A percentile compares a stretch with the other conserved stretches of the same genome.
Conservation (phyloP, 768 basidiomycete genomes). For the Tylopilus vinaceipallidus region DNA sequence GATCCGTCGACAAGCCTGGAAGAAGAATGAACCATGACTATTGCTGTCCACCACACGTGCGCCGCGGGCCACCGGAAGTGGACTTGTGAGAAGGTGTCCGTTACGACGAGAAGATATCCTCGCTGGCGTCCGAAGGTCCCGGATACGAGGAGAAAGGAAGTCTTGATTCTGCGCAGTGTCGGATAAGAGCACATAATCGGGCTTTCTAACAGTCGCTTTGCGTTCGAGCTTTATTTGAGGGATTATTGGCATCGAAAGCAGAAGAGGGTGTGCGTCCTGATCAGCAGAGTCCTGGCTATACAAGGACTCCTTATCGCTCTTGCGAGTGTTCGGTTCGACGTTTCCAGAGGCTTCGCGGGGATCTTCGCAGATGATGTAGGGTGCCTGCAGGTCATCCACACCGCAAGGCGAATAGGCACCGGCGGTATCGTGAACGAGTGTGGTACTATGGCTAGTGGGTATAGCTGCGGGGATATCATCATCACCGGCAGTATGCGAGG, state of each 20-base stretch:
- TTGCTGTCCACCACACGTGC: background rate
- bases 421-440: background rate
- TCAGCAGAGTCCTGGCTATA: slow-evolving; percentile 29
- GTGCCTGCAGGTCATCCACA: background rate
- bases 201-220: slow-evolving; percentile 23
- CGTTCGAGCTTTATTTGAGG: slow-evolving; percentile 28
- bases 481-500: slow-evolving; percentile 10
- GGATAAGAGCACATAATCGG: background rate
- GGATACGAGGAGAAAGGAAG: slow-evolving; percentile 23
- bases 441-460: background rate
- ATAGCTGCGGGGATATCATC: background rate
- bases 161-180: background rate
- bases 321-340: background rate
- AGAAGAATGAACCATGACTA: background rate
- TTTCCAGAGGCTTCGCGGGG: background rate
- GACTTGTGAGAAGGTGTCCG: slow-evolving; percentile 4
- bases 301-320: slow-evolving; percentile 18
- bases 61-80: background rate
- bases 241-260: slow-evolving; percentile 30
- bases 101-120: slow-evolving; percentile 20
- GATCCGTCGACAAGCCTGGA: background rate
- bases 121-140: slow-evolving; percentile 8
- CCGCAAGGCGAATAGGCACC: background rate
- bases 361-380: background rate
- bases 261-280: slow-evolving; percentile 17